Conservation (phyloP, 352 stramenopile genomes). For the Pythium sukuiense region DNA sequence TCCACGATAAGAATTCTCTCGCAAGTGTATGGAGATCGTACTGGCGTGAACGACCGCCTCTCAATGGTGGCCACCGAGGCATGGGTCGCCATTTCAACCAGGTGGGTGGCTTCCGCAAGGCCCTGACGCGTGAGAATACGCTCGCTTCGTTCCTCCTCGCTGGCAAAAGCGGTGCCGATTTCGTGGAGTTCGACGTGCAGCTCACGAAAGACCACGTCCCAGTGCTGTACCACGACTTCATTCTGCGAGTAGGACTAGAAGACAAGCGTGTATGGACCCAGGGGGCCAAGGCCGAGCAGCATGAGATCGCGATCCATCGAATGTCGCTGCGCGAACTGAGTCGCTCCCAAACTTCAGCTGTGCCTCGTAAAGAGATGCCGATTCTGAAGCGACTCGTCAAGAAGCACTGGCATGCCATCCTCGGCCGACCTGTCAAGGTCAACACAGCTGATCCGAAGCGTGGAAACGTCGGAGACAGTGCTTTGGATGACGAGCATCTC, state of each 20-base stretch:
- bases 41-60: slow-evolving; percentile 54
- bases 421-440: slow-evolving; percentile 21
- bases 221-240: slow-evolving; percentile 81
- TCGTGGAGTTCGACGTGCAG: slow-evolving; percentile 86
- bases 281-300: slow-evolving; percentile 50
- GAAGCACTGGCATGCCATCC: slow-evolving; percentile 66
- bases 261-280: slow-evolving; percentile 47
- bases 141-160: slow-evolving; percentile 74
- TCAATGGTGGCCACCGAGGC: slow-evolving; percentile 69
- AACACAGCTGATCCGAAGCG: slow-evolving; percentile 18
- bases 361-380: slow-evolving; percentile 32
- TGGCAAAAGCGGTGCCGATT: slow-evolving; percentile 64
- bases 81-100: slow-evolving; percentile 81
- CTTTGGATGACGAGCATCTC: slow-evolving; percentile 47
- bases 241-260: slow-evolving; percentile 63
- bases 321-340: slow-evolving; percentile 64
- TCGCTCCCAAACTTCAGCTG: slow-evolving; percentile 43
- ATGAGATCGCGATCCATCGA: slow-evolving; percentile 70
- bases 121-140: slow-evolving; percentile 74
- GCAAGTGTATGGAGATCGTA: slow-evolving; percentile 61
- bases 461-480: slow-evolving; percentile 15
- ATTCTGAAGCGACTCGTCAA: slow-evolving; percentile 52
- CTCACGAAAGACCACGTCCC: slow-evolving; percentile 76
- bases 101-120: slow-evolving; percentile 53
- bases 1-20: slow-evolving; percentile 57